Conservation (phyloP, 2,329 filamentous ascomycete species). For the Colletotrichum tropicicola region DNA sequence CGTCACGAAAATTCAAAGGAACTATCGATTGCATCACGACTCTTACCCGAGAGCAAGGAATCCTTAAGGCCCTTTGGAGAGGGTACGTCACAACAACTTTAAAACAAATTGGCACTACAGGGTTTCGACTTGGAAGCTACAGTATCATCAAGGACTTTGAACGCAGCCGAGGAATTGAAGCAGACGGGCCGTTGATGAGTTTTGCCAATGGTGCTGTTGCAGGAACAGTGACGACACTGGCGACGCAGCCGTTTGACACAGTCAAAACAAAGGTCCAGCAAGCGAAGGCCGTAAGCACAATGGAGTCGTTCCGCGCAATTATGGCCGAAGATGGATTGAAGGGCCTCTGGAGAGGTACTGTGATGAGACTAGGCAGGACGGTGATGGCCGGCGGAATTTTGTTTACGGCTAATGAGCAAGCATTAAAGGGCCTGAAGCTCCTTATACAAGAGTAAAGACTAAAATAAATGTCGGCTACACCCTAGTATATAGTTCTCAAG, state of each 20-base stretch:
- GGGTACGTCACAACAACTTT: slow-evolving; percentile 16
- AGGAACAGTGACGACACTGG: slow-evolving; percentile 12
- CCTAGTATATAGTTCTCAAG: too few species aligned
- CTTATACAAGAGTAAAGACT: neutral
- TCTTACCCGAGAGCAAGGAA: neutral
- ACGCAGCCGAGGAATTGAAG: neutral
- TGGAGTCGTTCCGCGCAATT: slow-evolving; percentile 7
- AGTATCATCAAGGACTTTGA: slow-evolving; percentile 25
- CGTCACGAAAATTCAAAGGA: neutral
- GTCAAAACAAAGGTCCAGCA: slow-evolving; percentile 21
- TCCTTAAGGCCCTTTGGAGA: slow-evolving; percentile 1
- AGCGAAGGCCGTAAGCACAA: slow-evolving; percentile 10
- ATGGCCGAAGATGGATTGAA: slow-evolving; percentile 15
- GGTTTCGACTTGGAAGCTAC: slow-evolving; percentile 18
- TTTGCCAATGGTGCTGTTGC: slow-evolving; percentile 20
- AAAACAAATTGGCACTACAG: slow-evolving; percentile 21
- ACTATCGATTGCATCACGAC: slow-evolving; percentile 1
- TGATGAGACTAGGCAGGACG: slow-evolving; percentile 14
- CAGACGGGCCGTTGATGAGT: slow-evolving; percentile 8
- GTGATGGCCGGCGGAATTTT: slow-evolving; percentile 19
- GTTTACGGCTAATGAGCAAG: slow-evolving; percentile 19
- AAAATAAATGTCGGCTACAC: too few species aligned
- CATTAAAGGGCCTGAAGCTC: slow-evolving; percentile 8
- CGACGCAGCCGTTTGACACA: slow-evolving; percentile 20
- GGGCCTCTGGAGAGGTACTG: slow-evolving; percentile 14